These are phyloP conservation scores for Pseudogymnoascus sp. DNA, from an alignment of 2,329 filamentous ascomycete species.

Conservation along the genomic window DNA sequence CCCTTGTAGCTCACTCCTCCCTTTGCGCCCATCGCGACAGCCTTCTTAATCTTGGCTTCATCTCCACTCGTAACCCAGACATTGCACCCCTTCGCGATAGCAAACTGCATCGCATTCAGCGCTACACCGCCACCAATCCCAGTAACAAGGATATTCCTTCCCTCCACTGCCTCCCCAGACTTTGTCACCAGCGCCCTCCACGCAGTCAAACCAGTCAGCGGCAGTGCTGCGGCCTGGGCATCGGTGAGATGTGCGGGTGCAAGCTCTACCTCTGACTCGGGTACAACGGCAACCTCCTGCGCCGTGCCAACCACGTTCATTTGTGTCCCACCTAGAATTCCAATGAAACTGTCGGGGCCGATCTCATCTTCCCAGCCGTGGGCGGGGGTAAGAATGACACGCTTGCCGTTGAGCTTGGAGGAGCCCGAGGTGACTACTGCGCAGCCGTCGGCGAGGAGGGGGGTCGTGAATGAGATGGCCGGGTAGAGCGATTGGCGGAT, in stretches of 20 bases:
- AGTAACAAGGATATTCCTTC: conserved; percentile 73
- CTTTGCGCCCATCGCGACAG: conserved; percentile 62
- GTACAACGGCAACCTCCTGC: conserved; percentile 63
- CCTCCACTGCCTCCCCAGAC: conserved; percentile 52
- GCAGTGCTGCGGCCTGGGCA: conserved; percentile 73
- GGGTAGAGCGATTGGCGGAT: conserved; percentile 90
- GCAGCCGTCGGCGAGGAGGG: conserved; percentile 74
- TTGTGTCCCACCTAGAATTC: conserved; percentile 62
- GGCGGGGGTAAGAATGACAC: conserved; percentile 71
- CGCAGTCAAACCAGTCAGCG: conserved; percentile 76
- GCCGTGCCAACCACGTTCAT: conserved; percentile 59
- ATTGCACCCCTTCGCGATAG: conserved; percentile 52
- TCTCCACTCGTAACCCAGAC: conserved; percentile 42
- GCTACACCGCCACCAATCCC: conserved; percentile 92
- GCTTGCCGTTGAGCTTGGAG: conserved; percentile 50
- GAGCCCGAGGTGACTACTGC: conserved; percentile 57
- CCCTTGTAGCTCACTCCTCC: conserved; percentile 80
- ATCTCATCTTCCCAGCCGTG: conserved; percentile 66
- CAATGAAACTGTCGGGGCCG: conserved; percentile 64
- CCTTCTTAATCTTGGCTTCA: conserved; percentile 62
- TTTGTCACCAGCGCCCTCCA: conserved; percentile 84
- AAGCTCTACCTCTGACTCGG: conserved; percentile 64
- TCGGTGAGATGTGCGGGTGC: conserved; percentile 64
- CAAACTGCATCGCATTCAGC: conserved; percentile 72
- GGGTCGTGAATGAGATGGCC: conserved; percentile 66